These are phyloP conservation scores for Pelargonium citronellum DNA, from an alignment of 441 rosid species.

Conservation along the genomic window DNA sequence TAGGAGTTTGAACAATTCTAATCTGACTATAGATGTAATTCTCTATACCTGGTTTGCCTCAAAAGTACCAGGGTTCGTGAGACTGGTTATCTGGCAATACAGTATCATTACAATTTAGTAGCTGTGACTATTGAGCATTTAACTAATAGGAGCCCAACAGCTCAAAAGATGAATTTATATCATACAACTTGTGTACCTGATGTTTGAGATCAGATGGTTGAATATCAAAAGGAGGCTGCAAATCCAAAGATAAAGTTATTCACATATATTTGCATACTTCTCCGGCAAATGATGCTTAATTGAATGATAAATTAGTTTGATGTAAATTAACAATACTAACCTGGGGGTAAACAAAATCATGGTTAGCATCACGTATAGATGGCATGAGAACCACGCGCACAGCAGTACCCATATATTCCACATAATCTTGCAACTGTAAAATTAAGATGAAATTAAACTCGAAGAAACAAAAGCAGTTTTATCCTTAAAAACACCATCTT, in stretches of 20 bases:
- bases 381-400: conserved; percentile 68
- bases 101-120: conserved; percentile 2
- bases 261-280: background rate
- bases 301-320: conserved; percentile 9
- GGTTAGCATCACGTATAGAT: conserved; percentile 84
- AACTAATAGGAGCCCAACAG: conserved; percentile 10
- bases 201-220: conserved; percentile 36
- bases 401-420: conserved; percentile 66
- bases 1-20: background rate
- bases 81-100: conserved; percentile 50
- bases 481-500: background rate
- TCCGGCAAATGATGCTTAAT: conserved; percentile 3
- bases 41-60: conserved; percentile 68
- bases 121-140: conserved; percentile 5
- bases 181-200: conserved; percentile 48
- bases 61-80: conserved; percentile 76
- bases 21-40: background rate
- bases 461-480: conserved; percentile 2
- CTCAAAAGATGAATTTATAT: background rate
- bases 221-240: conserved; percentile 81
- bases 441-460: conserved; percentile 10
- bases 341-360: conserved; percentile 96
- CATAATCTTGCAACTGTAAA: conserved; percentile 78
- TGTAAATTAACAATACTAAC: conserved; percentile 29
- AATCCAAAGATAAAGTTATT: conserved; percentile 14